These are phyloP conservation scores for Termitomyces sp. DNA, from an alignment of 1,284 basidiomycete genomes.

Conservation along the genomic window DNA sequence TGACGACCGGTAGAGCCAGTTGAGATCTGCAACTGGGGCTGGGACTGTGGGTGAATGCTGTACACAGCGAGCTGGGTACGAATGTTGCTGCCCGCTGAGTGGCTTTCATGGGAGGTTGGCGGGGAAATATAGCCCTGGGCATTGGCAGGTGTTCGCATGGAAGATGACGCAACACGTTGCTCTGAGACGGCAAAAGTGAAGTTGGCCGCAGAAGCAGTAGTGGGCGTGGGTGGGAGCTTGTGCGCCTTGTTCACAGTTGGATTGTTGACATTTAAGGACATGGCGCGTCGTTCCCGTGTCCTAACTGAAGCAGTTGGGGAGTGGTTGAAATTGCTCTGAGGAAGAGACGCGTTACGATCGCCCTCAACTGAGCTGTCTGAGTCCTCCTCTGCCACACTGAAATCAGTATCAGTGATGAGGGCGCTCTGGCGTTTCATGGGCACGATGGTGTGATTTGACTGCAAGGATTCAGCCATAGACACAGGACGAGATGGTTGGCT, in stretches of 20 bases:
- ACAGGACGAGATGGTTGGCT: constrained; percentile 60
- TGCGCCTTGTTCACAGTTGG: constrained; percentile 18
- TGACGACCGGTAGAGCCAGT: background rate
- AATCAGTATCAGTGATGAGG: constrained; percentile 60
- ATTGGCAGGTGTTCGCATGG: constrained; percentile 33
- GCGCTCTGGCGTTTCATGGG: constrained; percentile 62
- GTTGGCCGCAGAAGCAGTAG: constrained; percentile 26
- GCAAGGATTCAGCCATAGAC: constrained; percentile 68
- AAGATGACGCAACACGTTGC: constrained; percentile 31
- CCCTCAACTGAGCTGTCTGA: constrained; percentile 23
- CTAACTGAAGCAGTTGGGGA: constrained; percentile 32
- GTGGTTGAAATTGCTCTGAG: constrained; percentile 1
- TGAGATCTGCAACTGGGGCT: constrained; percentile 10
- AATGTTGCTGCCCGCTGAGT: constrained; percentile 39
- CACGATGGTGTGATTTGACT: constrained; percentile 65
- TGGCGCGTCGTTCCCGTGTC: constrained; percentile 52
- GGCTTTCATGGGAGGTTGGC: constrained; percentile 28
- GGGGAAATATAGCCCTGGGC: constrained; percentile 41
- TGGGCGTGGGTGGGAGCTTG: constrained; percentile 16
- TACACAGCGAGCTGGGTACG: constrained; percentile 48
- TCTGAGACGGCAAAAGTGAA: constrained; percentile 30
- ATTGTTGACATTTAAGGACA: constrained; percentile 50
- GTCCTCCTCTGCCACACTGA: constrained; percentile 47
- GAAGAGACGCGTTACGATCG: constrained; percentile 13
- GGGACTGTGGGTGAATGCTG: constrained; percentile 28